Evolutionary conservation across 345 rosid species (phyloP).

Genomic region (Arabidopsis thaliana): TAIR10.1 NC_003070.9:29830001-29830500

Average conservation of each 20-base stretch:
- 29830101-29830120: conserved; percentile 96
- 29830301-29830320: conserved; percentile 24
- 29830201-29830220: conserved; percentile 20
- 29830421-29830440: conserved; percentile 11
- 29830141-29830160: conserved; percentile 59
- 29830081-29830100: conserved; percentile 97
- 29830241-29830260: conserved; percentile 13
- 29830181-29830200: conserved; percentile 52
- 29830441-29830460: conserved; percentile 6
- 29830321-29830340: conserved; percentile 13
- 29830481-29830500: conserved; percentile 7
- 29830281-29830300: conserved; percentile 4
- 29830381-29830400: neutral
- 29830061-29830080: conserved; percentile 73
- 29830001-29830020: conserved; percentile 15
- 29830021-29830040: conserved; percentile 27
- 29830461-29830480: conserved; percentile 1
- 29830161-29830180: conserved; percentile 53
- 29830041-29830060: conserved; percentile 15
- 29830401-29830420: conserved; percentile 9
- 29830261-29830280: conserved; percentile 12
- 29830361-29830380: conserved; percentile 1
- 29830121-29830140: conserved; percentile 84
- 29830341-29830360: neutral
- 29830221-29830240: conserved; percentile 12